Evolutionary conservation across 164 flowering plant genomes (phyloP), one percentile per base, ranked within the genome.

Genomic region (Malania oleifera): DNA sequence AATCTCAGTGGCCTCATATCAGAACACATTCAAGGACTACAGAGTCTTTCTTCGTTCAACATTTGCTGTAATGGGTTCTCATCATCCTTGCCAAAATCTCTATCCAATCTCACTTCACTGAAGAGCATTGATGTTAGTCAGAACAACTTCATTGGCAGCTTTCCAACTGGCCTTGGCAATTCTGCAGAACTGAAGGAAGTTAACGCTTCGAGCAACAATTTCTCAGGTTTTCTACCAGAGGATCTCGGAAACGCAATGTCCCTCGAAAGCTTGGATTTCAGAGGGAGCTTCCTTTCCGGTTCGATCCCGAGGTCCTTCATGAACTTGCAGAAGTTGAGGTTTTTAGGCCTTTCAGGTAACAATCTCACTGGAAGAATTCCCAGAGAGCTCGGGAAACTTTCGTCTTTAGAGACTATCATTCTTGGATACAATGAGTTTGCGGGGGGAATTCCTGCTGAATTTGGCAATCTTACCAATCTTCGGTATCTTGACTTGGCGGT

Each of bases 401-500:
- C 64, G 25, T 63, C 73, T 3, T 7, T 74, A 12, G 70, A 71
- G 49, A 67, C 70, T 2, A 26, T 77, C 1, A 71, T 68, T 34
- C 43, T 77, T 19, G 81, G 78, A 17, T 74, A 71, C 64, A 77
- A 77, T 56, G 69, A 54, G 50, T 69, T 74, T n/a, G 66, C 63
- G 46, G 81, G 81, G 4, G 77, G 64, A n/a, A 74, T 79, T 19
- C 81, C 81, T 11, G 50, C 14, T 2, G 79, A 72, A 54, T 59
- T 86, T 4, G 90, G 92, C 0, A 81, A 76, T 34, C 63, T 83
- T 60, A 20, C 55, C 48, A 73, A 72, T 65, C 72, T 86, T 15
- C 64, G 75, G 40, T 77, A 68, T 56, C 71, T 86, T 3, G 89
- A 82, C 57, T 52, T 81, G 15, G 67, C 93, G 1, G 80, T 61